Evolutionary conservation across 2,329 filamentous ascomycete genomes (phyloP).

Genomic region (Ascochyta fabae): DNA sequence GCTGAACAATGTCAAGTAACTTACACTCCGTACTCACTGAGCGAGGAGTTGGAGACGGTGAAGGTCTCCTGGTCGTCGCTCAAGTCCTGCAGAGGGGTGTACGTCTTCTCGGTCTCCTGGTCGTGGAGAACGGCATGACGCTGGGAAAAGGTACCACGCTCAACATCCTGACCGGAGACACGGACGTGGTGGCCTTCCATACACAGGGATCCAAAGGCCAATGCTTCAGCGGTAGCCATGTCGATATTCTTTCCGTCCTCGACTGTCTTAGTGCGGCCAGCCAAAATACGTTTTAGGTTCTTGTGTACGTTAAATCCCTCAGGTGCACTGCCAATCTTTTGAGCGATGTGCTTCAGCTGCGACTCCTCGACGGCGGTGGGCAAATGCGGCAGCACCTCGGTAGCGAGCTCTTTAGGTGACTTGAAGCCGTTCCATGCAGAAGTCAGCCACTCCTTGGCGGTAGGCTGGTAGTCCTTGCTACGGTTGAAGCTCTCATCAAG

Average conservation of each 20-base stretch:
- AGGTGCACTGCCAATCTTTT: constrained; percentile 77
- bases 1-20: constrained; percentile 30
- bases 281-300: constrained; percentile 95
- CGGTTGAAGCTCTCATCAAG: constrained; percentile 96
- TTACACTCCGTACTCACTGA: constrained; percentile 72
- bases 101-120: constrained; percentile 91
- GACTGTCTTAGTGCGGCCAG: constrained; percentile 88
- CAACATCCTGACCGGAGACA: constrained; percentile 97
- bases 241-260: constrained; percentile 93
- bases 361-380: constrained; percentile 79
- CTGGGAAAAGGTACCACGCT: constrained; percentile 99
- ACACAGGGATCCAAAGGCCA: constrained; percentile 91
- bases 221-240: constrained; percentile 94
- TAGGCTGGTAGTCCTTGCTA: constrained; percentile 97
- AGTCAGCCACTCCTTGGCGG: constrained; percentile 96
- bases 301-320: constrained; percentile 89
- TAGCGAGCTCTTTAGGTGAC: constrained; percentile 95
- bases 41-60: constrained; percentile 94
- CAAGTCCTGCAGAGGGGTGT: constrained; percentile 89
- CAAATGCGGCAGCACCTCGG: constrained; percentile 89
- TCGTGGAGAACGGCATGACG: constrained; percentile 97
- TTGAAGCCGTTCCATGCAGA: constrained; percentile 99
- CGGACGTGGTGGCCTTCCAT: constrained; percentile 95
- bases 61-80: constrained; percentile 93
- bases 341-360: constrained; percentile 80